Conservation (phyloP, 2,329 filamentous ascomycete genomes). For the Fonsecaea erecta region DNA sequence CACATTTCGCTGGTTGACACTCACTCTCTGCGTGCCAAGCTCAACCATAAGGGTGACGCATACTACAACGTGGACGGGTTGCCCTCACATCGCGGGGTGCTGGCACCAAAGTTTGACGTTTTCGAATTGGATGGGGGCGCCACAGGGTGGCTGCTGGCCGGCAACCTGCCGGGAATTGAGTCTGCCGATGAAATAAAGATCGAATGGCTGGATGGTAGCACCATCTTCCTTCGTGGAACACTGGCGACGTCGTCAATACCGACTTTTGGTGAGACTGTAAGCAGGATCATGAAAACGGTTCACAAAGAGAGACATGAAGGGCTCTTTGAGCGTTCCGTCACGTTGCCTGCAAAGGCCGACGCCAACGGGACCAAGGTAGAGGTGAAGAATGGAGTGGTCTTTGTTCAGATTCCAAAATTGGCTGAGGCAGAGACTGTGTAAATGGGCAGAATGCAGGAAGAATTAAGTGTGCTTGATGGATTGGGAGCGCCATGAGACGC, state of each 20-base stretch:
- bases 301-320: conserved; percentile 25
- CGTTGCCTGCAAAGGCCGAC: conserved; percentile 16
- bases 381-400: conserved; percentile 20
- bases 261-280: conserved; percentile 7
- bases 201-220: conserved; percentile 17
- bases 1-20: conserved; percentile 26
- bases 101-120: conserved; percentile 24
- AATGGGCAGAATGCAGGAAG: neutral
- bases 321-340: conserved; percentile 24
- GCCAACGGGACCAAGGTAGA: conserved; percentile 9
- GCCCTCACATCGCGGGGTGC: conserved; percentile 22
- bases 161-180: conserved; percentile 14
- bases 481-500: neutral
- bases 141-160: conserved; percentile 19
- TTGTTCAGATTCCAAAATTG: conserved; percentile 8
- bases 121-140: conserved; percentile 11
- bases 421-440: neutral
- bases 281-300: conserved; percentile 18
- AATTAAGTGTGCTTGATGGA: neutral
- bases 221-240: conserved; percentile 23
- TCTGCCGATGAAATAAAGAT: conserved; percentile 11
- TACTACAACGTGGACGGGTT: conserved; percentile 26
- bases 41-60: conserved; percentile 18
- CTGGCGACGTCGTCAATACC: neutral
- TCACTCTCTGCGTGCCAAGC: conserved; percentile 23